phyloP scores from a whole-genome alignment of 352 stramenopile species.

The Phytophthora nicotianae region DNA sequence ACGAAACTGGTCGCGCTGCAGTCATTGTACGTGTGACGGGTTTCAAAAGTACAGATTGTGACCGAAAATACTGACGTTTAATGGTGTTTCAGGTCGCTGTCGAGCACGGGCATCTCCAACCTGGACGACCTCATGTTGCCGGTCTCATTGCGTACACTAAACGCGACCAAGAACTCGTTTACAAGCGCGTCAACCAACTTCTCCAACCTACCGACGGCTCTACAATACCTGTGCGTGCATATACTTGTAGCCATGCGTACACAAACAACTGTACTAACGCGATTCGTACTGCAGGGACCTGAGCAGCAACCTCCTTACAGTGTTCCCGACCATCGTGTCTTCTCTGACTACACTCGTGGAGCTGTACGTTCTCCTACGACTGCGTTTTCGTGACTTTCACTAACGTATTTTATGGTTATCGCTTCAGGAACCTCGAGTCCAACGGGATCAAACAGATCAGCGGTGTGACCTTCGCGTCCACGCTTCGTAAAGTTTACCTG shows the following conservation, averaged over 20 bases:
- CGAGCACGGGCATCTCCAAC: constrained; percentile 54
- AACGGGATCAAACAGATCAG: constrained; percentile 60
- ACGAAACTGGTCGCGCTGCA: constrained; percentile 48
- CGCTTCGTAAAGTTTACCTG: constrained; percentile 48
- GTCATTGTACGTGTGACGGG: constrained; percentile 48
- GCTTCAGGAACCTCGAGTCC: constrained; percentile 57
- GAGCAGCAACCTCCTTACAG: constrained; percentile 60
- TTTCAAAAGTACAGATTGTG: background rate
- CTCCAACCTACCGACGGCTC: constrained; percentile 41
- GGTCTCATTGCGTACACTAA: constrained; percentile 49
- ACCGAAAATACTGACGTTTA: constrained; percentile 6
- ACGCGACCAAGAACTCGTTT: constrained; percentile 60
- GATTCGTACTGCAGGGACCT: constrained; percentile 43
- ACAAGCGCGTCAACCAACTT: constrained; percentile 55
- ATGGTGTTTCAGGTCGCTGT: constrained; percentile 39
- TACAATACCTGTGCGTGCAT: constrained; percentile 57
- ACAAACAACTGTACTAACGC: background rate
- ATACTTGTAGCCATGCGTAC: background rate
- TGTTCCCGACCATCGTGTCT: constrained; percentile 50
- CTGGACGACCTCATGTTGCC: constrained; percentile 49
- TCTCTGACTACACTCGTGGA: constrained; percentile 52
- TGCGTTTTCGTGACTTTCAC: too few species aligned
- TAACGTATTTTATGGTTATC: background rate
- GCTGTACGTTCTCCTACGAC: constrained; percentile 60
- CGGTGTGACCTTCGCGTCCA: constrained; percentile 56